Evolutionary conservation across 495 filamentous ascomycete genomes (phyloP), one percentile per base, ranked within the genome.

Genomic region (Aspergillus campestris): DNA sequence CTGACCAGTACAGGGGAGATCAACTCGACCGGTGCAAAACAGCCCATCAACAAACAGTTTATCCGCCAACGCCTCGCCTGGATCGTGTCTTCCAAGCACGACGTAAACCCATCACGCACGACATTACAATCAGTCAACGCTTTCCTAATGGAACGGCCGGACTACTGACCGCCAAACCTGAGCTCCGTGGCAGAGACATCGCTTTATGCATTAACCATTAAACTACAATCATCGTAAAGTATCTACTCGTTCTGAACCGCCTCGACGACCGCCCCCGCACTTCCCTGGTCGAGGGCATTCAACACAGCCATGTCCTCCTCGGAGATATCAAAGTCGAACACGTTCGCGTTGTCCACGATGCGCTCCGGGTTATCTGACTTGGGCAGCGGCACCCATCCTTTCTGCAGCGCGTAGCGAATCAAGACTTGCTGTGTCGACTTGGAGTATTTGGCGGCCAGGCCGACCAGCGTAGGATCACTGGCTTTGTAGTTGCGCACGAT

Each of bases 51-150:
- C 61, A 96, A 97, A 61, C 69, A 69, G n/a, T 72, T 82, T 38
- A 87, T 96, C 55, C 77, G 83, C 42, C 78, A 82, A 41, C 74
- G 82, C 42, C 71, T 95, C 11, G 82, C 84, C 7, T 86, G 82
- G 71, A 86, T 96, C 42, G 82, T 86, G 48, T 81, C 76, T 11
- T 79, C 81, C 0, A 74, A 81, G 51, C 81, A 84, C 14, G 81
- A 83, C 49, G 81, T 81, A 11, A 94, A 92, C 57, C 89, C 89
- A 0, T 84, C 80, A 48, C 72, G 91, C 34, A 73, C 82, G 28
- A 94, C 88, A 1, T 64, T 97, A 40, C 86, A 94, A 59, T 84
- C 82, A 44, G 81, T 96, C 33, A 94, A 96, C 65, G 82, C 83
- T 33, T 94, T 87, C 51, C 67, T 97, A 37, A 92, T 97, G 80